Conservation (phyloP, 192 early-diverging fungal genomes). For the Lobosporangium transversale region DNA sequence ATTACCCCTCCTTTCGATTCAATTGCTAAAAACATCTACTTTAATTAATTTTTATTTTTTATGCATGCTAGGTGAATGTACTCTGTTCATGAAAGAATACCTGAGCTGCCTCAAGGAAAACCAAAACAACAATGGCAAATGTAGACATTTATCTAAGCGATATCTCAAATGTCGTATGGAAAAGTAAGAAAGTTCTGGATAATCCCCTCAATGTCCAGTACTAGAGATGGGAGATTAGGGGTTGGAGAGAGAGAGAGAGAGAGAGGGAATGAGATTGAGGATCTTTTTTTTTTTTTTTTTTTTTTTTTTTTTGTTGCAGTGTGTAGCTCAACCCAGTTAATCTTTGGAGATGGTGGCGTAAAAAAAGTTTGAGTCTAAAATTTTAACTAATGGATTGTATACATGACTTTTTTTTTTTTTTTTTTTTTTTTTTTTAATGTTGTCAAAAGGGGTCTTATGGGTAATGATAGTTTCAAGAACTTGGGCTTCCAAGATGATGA, state of each 20-base stretch:
- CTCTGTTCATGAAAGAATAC: conserved; percentile 80
- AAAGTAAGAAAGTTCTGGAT: conserved; percentile 59
- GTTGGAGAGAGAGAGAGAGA: too few relatives aligned
- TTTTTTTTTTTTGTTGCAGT: conserved; percentile 10
- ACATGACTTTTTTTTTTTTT: too few relatives aligned
- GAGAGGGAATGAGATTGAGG: background rate
- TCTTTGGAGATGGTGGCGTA: too few relatives aligned
- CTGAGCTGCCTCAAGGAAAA: conserved; percentile 79
- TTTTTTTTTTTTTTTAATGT: too few relatives aligned
- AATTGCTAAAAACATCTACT: too few relatives aligned
- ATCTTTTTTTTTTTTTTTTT: background rate
- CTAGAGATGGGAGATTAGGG: background rate
- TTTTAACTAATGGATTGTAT: too few relatives aligned
- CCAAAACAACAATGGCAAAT: conserved; percentile 75
- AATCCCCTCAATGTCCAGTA: background rate
- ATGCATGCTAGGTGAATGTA: conserved; percentile 75
- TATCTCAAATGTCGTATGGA: conserved; percentile 95
- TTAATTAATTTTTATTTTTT: too few relatives aligned
- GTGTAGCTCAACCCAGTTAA: background rate
- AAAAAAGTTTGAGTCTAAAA: too few relatives aligned
- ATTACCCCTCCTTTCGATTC: too few relatives aligned
- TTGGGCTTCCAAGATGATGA: conserved; percentile 71
- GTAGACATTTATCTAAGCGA: conserved; percentile 75
- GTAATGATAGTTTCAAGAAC: conserved; percentile 70
- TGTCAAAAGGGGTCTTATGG: conserved; percentile 74